Evolutionary conservation across 1,139 yeast genomes (phyloP), one percentile per base, ranked within the genome.

Genomic region (Meyerozyma sp.): DNA sequence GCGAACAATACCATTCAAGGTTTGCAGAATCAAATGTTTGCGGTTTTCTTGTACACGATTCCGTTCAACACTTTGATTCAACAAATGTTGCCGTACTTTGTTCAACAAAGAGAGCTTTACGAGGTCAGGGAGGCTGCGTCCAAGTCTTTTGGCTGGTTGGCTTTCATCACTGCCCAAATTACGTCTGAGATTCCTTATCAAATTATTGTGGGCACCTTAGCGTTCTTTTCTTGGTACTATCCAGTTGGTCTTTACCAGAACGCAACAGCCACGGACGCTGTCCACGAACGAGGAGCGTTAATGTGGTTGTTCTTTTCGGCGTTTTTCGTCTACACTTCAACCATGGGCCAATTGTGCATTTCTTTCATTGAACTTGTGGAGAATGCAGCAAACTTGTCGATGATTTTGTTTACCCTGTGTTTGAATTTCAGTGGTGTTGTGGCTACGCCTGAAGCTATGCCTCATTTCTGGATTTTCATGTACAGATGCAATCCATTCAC

Each of bases 111-210:
- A 65, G 81, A 81, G 53, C 68, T 90, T 40, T 90, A 87, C 60
- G 96, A 88, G 61, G 91, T 84, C n/a, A 80, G 96, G 59, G 97
- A 90, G 63, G 79, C 95, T 36, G 95, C 96, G 18, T 74, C 80
- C 0, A 73, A 73, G 54, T 70, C 81, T 5, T 76, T 72, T 55
- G 57, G 70, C 48, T 76, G 81, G 81, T 50, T 63, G 44, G 70
- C 77, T 0, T 76, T 76, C 48, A 63, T 68, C 40, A 38, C 58
- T 40, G 68, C 62, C 36, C 71, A 66, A 48, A 57, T 68, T 41
- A 58, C 70, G 10, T 61, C 66, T 7, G 74, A 68, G 52, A 50
- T 68, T 41, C 70, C 72, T 16, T 65, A 55, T 56, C 68, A 66
- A 44, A 39, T 65, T 39, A 54, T 46, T n/a, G 54, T 61, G 41